Base-by-base conservation (phyloP, 108 stramenopile species). In the Fragilaria radians region DNA sequence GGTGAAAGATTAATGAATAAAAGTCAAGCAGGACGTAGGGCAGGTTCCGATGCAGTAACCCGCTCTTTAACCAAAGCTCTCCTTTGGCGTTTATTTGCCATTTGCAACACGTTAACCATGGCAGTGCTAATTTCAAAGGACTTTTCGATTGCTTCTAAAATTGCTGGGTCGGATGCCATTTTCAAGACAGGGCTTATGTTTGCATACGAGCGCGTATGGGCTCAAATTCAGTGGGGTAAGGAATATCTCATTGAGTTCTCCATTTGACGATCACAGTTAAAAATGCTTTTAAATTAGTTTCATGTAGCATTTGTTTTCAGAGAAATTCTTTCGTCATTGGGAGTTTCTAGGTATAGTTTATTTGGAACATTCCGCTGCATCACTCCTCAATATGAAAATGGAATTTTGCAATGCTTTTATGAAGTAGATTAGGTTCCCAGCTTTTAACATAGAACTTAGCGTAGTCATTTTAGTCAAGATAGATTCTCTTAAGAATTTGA, bases 1-100 rank as follows among this genome's bases (percentile, higher is more conserved):
- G 96, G 96, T 32, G 95, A 97, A 65, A 77, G 96, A 27, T 57
- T 97, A 46, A 96, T 95, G 95, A 97, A 96, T 76, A 92, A 90
- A 76, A 66, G 63, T 36, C 77, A 81, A 52, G 90, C 83, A 25
- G 93, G 90, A 52, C 77, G 93, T 21, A 69, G 72, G 59, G 45
- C 63, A 60, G 89, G 89, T 11, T 67, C 73, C 25, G 96, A 97
- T 71, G 82, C 67, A 50, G 74, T 81, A 22, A 72, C 83, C 52
- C 73, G 96, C 18, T 88, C 83, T 28, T 57, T 96, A 54, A 82
- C 80, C 46, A 97, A 97, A 79, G 95, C 96, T 5, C 53, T 97
- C 51, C 76, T 95, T 54, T 97, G 95, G 96, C 76, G 96, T 11
- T 56, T 94, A 24, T 95, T 97, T 74, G 96, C 96, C 18, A 81